Evolutionary conservation across 2,329 filamentous ascomycete genomes (phyloP).

Genomic region (Aureobasidium namibiae): DNA sequence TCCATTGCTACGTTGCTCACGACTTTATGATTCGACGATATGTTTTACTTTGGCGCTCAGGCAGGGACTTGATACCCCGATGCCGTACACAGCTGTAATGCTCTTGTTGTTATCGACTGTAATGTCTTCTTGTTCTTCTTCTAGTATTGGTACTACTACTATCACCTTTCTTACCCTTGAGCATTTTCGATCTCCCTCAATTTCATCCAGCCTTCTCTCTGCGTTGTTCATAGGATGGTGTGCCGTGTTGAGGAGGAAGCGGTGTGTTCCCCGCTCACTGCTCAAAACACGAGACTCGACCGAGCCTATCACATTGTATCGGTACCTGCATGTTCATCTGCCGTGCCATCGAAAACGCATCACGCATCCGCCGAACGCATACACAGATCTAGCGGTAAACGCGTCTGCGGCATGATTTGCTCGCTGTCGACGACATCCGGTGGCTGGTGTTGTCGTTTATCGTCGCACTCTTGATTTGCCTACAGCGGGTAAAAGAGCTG

Average conservation of each 20-base stretch:
- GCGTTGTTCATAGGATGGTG: not conserved
- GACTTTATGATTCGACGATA: slow-evolving; percentile 1
- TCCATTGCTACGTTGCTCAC: not conserved
- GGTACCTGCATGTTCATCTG: not conserved
- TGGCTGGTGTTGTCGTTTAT: not conserved
- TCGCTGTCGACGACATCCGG: not conserved
- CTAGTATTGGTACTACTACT: not conserved
- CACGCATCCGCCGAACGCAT: not conserved
- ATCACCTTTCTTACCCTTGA: not conserved
- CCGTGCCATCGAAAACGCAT: not conserved
- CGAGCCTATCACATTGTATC: not conserved
- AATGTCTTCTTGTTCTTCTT: not conserved
- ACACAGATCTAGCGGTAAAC: slow-evolving; percentile 1
- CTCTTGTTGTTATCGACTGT: not conserved
- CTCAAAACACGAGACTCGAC: not conserved
- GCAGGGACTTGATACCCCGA: not conserved
- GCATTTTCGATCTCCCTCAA: not conserved
- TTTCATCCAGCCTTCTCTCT: not conserved
- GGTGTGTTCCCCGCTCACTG: not conserved
- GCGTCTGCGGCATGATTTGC: not conserved
- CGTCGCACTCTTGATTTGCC: not conserved
- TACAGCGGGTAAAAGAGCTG: not conserved
- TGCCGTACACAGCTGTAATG: not conserved
- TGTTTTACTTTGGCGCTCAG: not conserved
- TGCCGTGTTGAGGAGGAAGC: not conserved